Conservation (phyloP, 495 filamentous ascomycete species). For the Bathelium albidoporum region DNA sequence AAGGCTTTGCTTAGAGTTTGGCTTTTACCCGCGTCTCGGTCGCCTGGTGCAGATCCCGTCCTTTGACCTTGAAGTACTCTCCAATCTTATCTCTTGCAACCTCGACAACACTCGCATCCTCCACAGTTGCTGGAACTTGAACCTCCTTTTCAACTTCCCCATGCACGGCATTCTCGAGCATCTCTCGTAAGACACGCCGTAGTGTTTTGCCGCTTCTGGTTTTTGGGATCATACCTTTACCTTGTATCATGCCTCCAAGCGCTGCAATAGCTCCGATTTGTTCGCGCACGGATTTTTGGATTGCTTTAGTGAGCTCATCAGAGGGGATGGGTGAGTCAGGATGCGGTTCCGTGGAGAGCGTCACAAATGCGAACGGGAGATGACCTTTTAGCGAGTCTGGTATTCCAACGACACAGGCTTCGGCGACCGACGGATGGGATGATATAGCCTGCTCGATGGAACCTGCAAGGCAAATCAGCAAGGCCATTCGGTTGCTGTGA, state of each 20-base stretch:
- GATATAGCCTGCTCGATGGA: constrained; percentile 85
- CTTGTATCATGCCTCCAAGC: constrained; percentile 73
- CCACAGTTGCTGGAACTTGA: constrained; percentile 49
- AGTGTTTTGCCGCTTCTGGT: constrained; percentile 83
- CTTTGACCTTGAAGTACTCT: constrained; percentile 46
- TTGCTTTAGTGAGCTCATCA: constrained; percentile 44
- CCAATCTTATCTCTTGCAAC: constrained; percentile 44
- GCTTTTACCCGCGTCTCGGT: constrained; percentile 46
- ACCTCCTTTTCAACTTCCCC: constrained; percentile 44
- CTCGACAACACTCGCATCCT: constrained; percentile 48
- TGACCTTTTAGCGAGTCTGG: constrained; percentile 82
- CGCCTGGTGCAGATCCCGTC: constrained; percentile 39
- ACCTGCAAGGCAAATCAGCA: constrained; percentile 32
- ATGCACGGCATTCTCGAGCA: constrained; percentile 55
- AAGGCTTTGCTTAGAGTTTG: background rate
- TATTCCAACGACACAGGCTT: constrained; percentile 76
- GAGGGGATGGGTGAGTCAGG: constrained; percentile 36
- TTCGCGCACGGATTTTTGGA: constrained; percentile 58
- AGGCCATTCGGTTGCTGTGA: background rate
- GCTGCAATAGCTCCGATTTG: constrained; percentile 83
- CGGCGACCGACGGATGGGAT: constrained; percentile 62
- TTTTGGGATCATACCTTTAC: constrained; percentile 84
- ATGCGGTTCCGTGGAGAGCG: constrained; percentile 40
- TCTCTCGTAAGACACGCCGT: constrained; percentile 65
- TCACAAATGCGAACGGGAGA: constrained; percentile 81